Evolutionary conservation across 345 rosid species (phyloP).

Genomic region (Syzygium oleosum): DNA sequence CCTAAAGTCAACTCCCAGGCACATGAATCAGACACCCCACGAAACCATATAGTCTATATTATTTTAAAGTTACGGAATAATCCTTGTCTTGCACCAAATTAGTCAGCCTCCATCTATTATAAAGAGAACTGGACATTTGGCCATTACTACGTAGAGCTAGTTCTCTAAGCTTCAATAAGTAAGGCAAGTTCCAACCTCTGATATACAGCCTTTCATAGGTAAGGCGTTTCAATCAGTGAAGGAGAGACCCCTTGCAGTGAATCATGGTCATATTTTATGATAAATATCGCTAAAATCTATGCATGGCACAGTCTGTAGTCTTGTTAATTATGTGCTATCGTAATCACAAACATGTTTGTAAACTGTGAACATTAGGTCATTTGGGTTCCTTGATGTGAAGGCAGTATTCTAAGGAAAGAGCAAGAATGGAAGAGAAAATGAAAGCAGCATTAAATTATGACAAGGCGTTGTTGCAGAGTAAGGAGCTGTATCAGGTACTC

Average conservation of each 20-base stretch:
- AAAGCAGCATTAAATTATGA: conserved; percentile 24
- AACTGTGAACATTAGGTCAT: conserved; percentile 1
- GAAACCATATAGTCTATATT: background rate
- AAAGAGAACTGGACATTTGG: background rate
- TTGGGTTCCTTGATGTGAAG: background rate
- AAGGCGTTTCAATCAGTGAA: background rate
- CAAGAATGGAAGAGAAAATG: conserved; percentile 1
- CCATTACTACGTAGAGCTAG: background rate
- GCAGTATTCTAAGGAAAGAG: background rate
- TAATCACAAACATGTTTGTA: conserved; percentile 2
- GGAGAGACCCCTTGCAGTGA: background rate
- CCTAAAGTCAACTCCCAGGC: background rate
- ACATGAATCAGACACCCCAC: background rate
- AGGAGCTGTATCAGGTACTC: conserved; percentile 43
- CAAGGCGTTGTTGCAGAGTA: conserved; percentile 20
- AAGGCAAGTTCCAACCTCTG: background rate
- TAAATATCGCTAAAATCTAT: background rate
- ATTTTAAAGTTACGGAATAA: background rate
- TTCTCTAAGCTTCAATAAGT: background rate
- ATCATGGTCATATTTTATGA: background rate
- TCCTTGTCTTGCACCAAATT: background rate
- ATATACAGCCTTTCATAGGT: background rate
- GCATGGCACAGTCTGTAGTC: background rate
- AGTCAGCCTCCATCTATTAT: background rate
- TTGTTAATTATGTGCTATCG: background rate